Evolutionary conservation across 148 eudicot genomes (phyloP).

Genomic region (Bassia scoparia): DNA sequence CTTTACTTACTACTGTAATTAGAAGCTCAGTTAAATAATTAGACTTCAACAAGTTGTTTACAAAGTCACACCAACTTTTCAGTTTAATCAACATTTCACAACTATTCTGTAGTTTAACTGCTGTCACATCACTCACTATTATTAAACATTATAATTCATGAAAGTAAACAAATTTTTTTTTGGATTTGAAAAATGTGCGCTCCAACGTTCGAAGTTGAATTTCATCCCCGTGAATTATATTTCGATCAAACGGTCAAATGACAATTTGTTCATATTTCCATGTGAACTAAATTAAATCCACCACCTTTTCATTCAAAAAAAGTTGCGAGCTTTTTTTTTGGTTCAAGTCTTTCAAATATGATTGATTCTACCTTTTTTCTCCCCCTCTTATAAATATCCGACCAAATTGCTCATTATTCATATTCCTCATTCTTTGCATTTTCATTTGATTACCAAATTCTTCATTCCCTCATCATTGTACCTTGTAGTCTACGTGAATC

Average conservation of each 20-base stretch:
- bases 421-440: constrained; percentile 2
- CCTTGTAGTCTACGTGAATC: constrained; percentile 23
- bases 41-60: neutral
- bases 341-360: neutral
- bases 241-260: constrained; percentile 29
- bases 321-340: neutral
- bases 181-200: constrained; percentile 51
- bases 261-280: constrained; percentile 24
- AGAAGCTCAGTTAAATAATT: no score
- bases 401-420: constrained; percentile 6
- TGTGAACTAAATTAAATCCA: constrained; percentile 27
- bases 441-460: neutral
- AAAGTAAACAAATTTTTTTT: neutral
- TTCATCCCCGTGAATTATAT: constrained; percentile 52
- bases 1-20: neutral
- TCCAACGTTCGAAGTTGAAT: constrained; percentile 59
- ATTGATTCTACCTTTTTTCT: neutral
- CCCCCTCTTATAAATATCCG: constrained; percentile 29
- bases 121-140: neutral
- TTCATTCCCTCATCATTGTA: constrained; percentile 19
- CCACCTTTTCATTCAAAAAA: constrained; percentile 20
- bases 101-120: neutral
- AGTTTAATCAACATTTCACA: neutral
- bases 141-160: neutral
- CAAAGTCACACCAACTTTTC: neutral